Percentiles rank a stretch among this genome's conserved stretches.
These are phyloP conservation scores for Alternaria brassicicola DNA, from an alignment of 2,329 filamentous ascomycete genomes.

Conservation along the genomic window DNA sequence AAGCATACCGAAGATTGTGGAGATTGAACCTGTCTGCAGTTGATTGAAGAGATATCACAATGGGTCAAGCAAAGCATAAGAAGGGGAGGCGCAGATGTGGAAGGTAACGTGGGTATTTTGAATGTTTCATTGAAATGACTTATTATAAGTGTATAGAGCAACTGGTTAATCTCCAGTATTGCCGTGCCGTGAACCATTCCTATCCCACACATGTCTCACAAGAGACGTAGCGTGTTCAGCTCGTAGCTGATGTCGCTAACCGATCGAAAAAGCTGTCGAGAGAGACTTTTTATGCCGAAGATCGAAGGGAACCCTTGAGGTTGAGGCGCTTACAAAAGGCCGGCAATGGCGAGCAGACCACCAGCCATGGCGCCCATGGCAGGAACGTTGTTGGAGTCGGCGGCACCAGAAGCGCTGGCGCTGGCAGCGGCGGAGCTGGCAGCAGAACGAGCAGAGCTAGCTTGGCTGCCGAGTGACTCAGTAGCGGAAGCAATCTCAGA, in stretches of 20 bases:
- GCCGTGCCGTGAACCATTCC: constrained; percentile 1
- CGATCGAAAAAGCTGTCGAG: constrained; percentile 9
- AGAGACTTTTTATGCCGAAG: constrained; percentile 7
- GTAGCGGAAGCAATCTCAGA: constrained; percentile 4
- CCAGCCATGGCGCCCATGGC: constrained; percentile 42
- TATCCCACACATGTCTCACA: constrained; percentile 13
- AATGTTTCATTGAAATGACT: constrained; percentile 13
- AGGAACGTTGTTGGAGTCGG: constrained; percentile 34
- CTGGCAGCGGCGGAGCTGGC: constrained; percentile 19
- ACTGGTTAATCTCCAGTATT: background rate
- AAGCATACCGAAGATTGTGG: background rate
- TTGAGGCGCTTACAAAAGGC: constrained; percentile 38
- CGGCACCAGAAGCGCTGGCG: constrained; percentile 21
- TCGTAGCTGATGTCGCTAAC: constrained; percentile 8
- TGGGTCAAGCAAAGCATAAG: background rate
- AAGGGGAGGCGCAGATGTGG: background rate
- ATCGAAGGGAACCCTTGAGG: background rate
- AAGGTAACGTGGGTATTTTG: background rate
- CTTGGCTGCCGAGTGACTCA: background rate
- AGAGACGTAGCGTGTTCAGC: constrained; percentile 20
- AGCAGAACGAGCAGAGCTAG: constrained; percentile 1
- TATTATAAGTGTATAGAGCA: constrained; percentile 9
- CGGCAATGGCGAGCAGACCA: constrained; percentile 39
- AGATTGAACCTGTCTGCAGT: too few species aligned
- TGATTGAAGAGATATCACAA: background rate